A percentile compares a stretch with the other conserved stretches of the same genome.
phyloP scores from a whole-genome alignment of 2,329 filamentous ascomycete species.

The Acrodontium crateriforme region DNA sequence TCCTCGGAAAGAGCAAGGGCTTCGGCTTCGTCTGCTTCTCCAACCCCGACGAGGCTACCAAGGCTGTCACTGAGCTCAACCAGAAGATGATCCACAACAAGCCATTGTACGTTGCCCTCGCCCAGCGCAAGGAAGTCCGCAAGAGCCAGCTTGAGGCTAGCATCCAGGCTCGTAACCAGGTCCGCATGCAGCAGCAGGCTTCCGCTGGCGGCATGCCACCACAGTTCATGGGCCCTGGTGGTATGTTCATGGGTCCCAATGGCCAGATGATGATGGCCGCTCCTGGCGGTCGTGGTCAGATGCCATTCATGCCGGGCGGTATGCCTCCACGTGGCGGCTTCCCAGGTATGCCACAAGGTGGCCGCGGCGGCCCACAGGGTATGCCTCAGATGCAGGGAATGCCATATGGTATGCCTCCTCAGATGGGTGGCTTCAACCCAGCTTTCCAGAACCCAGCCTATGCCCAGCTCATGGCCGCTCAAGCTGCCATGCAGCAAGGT shows the following conservation, averaged over 20 bases:
- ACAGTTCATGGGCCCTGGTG: slow-evolving; percentile 62
- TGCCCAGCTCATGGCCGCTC: slow-evolving; percentile 48
- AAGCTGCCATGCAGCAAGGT: slow-evolving; percentile 52
- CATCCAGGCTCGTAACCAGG: slow-evolving; percentile 97
- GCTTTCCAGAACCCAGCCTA: slow-evolving; percentile 63
- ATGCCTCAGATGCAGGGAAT: slow-evolving; percentile 78
- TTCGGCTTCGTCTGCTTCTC: slow-evolving; percentile 99
- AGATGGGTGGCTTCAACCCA: slow-evolving; percentile 58
- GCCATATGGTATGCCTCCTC: slow-evolving; percentile 63
- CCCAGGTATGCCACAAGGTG: slow-evolving; percentile 69
- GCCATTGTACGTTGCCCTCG: slow-evolving; percentile 92
- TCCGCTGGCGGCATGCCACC: slow-evolving; percentile 68
- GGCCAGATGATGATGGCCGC: slow-evolving; percentile 53
- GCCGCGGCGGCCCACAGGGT: slow-evolving; percentile 62
- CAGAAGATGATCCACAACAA: slow-evolving; percentile 97
- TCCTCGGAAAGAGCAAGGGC: slow-evolving; percentile 95
- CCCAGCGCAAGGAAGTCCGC: slow-evolving; percentile 98
- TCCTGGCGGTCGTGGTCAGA: slow-evolving; percentile 40
- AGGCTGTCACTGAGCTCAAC: slow-evolving; percentile 99
- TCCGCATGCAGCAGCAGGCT: slow-evolving; percentile 94
- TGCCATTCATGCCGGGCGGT: slow-evolving; percentile 46
- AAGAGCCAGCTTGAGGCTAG: slow-evolving; percentile 98
- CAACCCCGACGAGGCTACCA: slow-evolving; percentile 97
- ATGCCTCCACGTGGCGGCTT: slow-evolving; percentile 74
- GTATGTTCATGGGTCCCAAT: slow-evolving; percentile 78